Percentiles rank a stretch among this genome's conserved stretches.
These are phyloP conservation scores for Diplodia intermedia DNA, from an alignment of 2,329 filamentous ascomycete species.

Conservation along the genomic window DNA sequence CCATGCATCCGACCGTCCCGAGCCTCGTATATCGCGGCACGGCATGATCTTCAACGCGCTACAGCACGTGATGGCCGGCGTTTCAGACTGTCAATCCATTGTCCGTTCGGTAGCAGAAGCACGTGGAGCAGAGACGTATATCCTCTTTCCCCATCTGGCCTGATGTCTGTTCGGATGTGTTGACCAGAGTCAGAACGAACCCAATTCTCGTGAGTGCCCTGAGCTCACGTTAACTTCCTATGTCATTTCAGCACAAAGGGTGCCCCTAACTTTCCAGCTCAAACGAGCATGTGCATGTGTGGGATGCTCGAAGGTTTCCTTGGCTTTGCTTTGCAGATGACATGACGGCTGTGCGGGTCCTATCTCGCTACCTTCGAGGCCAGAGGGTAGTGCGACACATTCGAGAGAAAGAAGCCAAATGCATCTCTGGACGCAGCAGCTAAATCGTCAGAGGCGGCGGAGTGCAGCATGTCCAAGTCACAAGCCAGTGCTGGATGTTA, in stretches of 20 bases:
- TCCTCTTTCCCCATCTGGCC: background rate
- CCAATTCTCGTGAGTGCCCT: background rate
- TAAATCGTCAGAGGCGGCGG: background rate
- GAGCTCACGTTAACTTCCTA: background rate
- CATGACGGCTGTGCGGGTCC: background rate
- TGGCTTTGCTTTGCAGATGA: background rate
- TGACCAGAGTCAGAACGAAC: background rate
- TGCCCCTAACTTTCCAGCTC: background rate
- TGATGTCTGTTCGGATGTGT: background rate
- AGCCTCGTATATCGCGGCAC: background rate
- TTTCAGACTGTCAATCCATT: background rate
- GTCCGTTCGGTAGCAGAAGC: background rate
- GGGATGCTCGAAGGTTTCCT: background rate
- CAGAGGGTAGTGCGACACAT: background rate
- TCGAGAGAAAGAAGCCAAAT: background rate
- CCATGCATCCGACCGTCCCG: background rate
- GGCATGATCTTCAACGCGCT: background rate
- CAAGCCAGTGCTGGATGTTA: background rate
- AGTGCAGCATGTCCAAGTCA: background rate
- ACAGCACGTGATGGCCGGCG: background rate
- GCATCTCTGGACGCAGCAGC: background rate
- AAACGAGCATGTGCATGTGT: background rate
- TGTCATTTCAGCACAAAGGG: background rate
- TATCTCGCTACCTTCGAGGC: background rate
- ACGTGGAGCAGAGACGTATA: background rate